A percentile compares a stretch with the other conserved stretches of the same genome.
These are phyloP conservation scores for Astrocystis sublimbata DNA, from an alignment of 495 filamentous ascomycete genomes.

Conservation along the genomic window DNA sequence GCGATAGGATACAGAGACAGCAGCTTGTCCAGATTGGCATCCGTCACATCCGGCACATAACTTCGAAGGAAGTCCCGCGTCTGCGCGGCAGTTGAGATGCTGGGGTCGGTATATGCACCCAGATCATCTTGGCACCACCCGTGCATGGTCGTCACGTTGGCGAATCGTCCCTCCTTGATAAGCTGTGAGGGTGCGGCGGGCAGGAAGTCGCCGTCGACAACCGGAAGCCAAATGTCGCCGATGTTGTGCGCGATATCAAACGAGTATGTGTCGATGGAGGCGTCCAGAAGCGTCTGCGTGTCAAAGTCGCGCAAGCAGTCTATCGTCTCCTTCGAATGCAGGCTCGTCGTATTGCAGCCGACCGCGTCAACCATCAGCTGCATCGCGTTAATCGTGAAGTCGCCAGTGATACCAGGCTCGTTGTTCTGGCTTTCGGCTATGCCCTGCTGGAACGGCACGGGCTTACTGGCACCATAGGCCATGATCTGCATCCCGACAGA, in stretches of 20 bases:
- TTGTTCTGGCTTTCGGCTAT: constrained; percentile 32
- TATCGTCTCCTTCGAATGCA: constrained; percentile 45
- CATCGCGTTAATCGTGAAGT: constrained; percentile 30
- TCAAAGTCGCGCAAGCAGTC: constrained; percentile 54
- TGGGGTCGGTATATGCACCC: constrained; percentile 24
- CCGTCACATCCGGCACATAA: constrained; percentile 53
- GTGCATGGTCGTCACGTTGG: constrained; percentile 38
- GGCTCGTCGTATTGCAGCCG: constrained; percentile 48
- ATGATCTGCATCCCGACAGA: constrained; percentile 45
- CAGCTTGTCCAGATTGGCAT: constrained; percentile 22
- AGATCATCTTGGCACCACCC: constrained; percentile 32
- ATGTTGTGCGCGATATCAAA: constrained; percentile 27
- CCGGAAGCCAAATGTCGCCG: constrained; percentile 37
- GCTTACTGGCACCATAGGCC: constrained; percentile 40
- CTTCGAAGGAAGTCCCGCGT: constrained; percentile 55
- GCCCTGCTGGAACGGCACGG: constrained; percentile 38
- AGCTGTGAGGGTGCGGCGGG: constrained; percentile 40
- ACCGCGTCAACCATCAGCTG: constrained; percentile 46
- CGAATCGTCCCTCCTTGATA: constrained; percentile 35
- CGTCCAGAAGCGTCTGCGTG: constrained; percentile 52
- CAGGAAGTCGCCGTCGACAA: constrained; percentile 44
- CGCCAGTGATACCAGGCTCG: constrained; percentile 32
- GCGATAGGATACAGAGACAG: constrained; percentile 42
- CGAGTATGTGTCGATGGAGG: constrained; percentile 18
- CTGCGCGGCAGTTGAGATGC: constrained; percentile 40